Percentiles rank a stretch among this genome's conserved stretches.
These are phyloP conservation scores for Pichia sp. DNA, from an alignment of 1,139 yeast species.

Conservation along the genomic window DNA sequence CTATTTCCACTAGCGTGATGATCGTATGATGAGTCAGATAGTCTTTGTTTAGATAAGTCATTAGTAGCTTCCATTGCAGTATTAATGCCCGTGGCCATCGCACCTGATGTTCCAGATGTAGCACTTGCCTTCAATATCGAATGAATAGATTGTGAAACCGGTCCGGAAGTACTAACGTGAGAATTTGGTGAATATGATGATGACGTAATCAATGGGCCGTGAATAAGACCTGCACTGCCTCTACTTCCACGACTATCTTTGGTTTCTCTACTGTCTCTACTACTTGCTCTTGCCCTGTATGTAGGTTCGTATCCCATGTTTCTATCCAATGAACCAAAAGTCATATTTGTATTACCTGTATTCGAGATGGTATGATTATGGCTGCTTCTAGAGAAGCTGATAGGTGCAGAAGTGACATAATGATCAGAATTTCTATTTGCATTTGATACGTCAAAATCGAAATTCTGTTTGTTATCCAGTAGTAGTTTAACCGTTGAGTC, in stretches of 20 bases:
- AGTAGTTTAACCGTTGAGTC: slow-evolving; percentile 11
- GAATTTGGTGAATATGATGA: slow-evolving; percentile 27
- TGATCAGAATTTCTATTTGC: background rate
- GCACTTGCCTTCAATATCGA: slow-evolving; percentile 23
- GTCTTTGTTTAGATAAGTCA: background rate
- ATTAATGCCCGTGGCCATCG: slow-evolving; percentile 7
- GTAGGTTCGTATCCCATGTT: background rate
- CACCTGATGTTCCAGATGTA: slow-evolving; percentile 22
- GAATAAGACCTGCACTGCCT: slow-evolving; percentile 11
- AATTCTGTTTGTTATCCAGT: slow-evolving; percentile 5
- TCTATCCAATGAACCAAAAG: slow-evolving; percentile 1
- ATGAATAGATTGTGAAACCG: slow-evolving; percentile 21
- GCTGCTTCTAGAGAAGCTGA: background rate
- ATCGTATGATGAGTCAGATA: slow-evolving; percentile 6
- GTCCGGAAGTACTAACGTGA: slow-evolving; percentile 7
- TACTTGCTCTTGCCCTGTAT: slow-evolving; percentile 7
- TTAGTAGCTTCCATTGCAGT: background rate
- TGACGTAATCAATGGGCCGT: slow-evolving; percentile 7
- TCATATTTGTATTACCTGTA: background rate
- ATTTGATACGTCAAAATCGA: background rate
- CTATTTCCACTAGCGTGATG: too few species aligned
- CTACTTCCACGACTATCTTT: slow-evolving; percentile 10
- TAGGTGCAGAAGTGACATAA: slow-evolving; percentile 1
- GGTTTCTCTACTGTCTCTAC: slow-evolving; percentile 11
- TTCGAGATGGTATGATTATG: too few species aligned